phyloP scores from a whole-genome alignment of 805 yeast species.

The Candida ponderosae region DNA sequence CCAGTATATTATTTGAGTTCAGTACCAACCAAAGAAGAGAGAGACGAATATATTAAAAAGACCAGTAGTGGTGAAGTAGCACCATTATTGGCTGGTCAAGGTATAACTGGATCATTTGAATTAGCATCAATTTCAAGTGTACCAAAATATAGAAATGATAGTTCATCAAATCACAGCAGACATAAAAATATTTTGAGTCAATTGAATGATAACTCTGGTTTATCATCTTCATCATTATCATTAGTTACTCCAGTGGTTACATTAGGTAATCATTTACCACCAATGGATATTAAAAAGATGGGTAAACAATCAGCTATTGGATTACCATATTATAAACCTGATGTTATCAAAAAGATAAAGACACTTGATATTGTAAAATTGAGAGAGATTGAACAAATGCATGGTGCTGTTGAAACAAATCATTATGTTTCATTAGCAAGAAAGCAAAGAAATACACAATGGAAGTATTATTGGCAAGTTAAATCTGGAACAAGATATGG shows the following conservation, averaged over 20 bases:
- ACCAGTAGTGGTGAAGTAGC: slow-evolving; percentile 13
- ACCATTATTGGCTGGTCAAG: slow-evolving; percentile 22
- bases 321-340: slow-evolving; percentile 30
- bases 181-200: slow-evolving; percentile 9
- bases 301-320: slow-evolving; percentile 29
- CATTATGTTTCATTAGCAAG: slow-evolving; percentile 35
- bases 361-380: slow-evolving; percentile 27
- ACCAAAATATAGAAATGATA: slow-evolving; percentile 16
- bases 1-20: slow-evolving; percentile 4
- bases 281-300: slow-evolving; percentile 9
- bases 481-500: slow-evolving; percentile 33
- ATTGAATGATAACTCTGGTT: slow-evolving; percentile 4
- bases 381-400: slow-evolving; percentile 40
- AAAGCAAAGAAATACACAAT: slow-evolving; percentile 33
- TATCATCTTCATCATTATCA: slow-evolving; percentile 2
- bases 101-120: slow-evolving; percentile 21
- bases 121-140: slow-evolving; percentile 13
- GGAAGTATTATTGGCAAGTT: slow-evolving; percentile 40
- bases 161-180: slow-evolving; percentile 1
- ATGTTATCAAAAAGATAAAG: slow-evolving; percentile 20
- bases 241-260: slow-evolving; percentile 14
- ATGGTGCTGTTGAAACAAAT: slow-evolving; percentile 39
- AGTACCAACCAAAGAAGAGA: slow-evolving; percentile 17
- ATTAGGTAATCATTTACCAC: slow-evolving; percentile 26
- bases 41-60: slow-evolving; percentile 14